phyloP scores from a whole-genome alignment of 148 eudicot genomes.

The Gaultheria prostrata region DNA sequence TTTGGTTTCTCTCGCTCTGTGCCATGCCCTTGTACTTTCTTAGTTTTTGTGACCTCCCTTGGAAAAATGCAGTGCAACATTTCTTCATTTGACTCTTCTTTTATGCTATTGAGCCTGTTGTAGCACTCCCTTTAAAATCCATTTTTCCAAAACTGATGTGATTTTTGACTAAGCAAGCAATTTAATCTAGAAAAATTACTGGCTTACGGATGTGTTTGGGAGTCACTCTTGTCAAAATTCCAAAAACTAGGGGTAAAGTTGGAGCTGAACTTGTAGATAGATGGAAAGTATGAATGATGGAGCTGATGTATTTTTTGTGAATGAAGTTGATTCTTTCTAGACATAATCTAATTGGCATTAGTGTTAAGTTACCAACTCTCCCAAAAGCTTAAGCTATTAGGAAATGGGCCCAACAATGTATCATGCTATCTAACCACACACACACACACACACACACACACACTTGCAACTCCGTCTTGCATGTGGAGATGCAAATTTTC shows the following conservation, averaged over 20 bases:
- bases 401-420: too few species aligned
- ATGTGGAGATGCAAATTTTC: too few species aligned
- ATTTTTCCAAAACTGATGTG: not conserved
- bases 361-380: not conserved
- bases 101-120: not conserved
- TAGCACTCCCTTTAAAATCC: conserved; percentile 8
- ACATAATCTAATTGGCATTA: not conserved
- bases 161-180: not conserved
- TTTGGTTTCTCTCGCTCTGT: not conserved
- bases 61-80: not conserved
- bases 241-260: not conserved
- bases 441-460: too few species aligned
- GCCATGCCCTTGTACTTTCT: not conserved
- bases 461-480: too few species aligned
- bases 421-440: too few species aligned
- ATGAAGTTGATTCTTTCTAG: not conserved
- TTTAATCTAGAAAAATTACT: not conserved
- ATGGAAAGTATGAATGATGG: not conserved
- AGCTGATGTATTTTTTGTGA: not conserved
- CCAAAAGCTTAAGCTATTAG: too few species aligned
- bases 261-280: not conserved
- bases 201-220: not conserved
- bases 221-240: not conserved
- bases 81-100: not conserved
- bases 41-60: not conserved